phyloP scores from a whole-genome alignment of 768 basidiomycete species.

The Psilocybe subaeruginosa region DNA sequence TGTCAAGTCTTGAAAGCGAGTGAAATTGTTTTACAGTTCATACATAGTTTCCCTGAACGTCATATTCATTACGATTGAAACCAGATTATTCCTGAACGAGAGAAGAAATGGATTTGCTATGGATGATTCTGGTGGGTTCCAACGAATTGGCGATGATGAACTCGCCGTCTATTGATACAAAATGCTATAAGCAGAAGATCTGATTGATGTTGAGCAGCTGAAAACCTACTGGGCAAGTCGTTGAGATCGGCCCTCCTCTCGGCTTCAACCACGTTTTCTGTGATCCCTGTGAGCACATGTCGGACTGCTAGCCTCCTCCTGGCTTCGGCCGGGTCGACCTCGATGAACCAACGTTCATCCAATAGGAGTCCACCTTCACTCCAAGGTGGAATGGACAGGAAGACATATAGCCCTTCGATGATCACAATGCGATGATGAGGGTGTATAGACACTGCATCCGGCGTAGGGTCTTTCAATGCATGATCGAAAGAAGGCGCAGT shows the following conservation, averaged over 20 bases:
- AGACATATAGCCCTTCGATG: slow-evolving; percentile 89
- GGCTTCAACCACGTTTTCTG: slow-evolving; percentile 65
- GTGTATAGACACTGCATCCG: slow-evolving; percentile 57
- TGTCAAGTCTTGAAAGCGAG: no score
- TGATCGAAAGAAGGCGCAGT: slow-evolving; percentile 88
- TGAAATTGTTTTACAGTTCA: no score
- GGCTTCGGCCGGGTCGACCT: slow-evolving; percentile 59
- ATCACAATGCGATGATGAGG: slow-evolving; percentile 77
- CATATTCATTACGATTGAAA: no score
- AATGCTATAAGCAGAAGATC: slow-evolving; percentile 4
- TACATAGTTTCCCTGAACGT: no score
- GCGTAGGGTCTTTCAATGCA: slow-evolving; percentile 81
- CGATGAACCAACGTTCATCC: slow-evolving; percentile 81
- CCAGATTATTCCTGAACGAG: neutral
- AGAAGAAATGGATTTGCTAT: slow-evolving; percentile 23
- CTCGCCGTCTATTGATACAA: slow-evolving; percentile 39
- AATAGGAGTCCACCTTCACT: slow-evolving; percentile 58
- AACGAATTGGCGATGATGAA: slow-evolving; percentile 49
- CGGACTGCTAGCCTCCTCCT: slow-evolving; percentile 63
- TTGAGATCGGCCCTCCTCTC: slow-evolving; percentile 75
- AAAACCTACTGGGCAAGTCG: slow-evolving; percentile 66
- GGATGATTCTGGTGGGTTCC: slow-evolving; percentile 45
- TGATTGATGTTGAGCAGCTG: neutral
- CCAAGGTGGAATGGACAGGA: slow-evolving; percentile 80
- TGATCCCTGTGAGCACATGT: slow-evolving; percentile 80